Evolutionary conservation across 495 filamentous ascomycete genomes (phyloP).

Genomic region (Xylona heveae): DNA sequence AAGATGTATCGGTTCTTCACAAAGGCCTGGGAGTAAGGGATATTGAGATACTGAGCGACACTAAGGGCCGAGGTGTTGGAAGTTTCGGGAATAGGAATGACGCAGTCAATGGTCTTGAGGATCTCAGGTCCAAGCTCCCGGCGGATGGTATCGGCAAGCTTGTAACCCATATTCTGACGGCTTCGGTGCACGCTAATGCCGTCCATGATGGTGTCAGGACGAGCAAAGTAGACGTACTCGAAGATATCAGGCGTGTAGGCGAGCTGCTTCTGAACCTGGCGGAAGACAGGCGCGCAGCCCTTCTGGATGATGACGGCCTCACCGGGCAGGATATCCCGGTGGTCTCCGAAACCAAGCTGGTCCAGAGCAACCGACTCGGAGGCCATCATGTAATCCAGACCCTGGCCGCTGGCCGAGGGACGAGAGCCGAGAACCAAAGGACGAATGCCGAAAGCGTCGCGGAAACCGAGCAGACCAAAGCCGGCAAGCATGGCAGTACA

Average conservation of each 20-base stretch:
- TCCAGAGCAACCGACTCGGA: constrained; percentile 87
- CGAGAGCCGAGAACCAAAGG: constrained; percentile 68
- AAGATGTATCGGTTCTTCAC: constrained; percentile 95
- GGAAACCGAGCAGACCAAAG: constrained; percentile 77
- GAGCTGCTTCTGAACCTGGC: constrained; percentile 49
- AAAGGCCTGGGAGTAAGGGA: constrained; percentile 67
- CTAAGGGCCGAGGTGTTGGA: constrained; percentile 66
- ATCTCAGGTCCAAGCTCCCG: constrained; percentile 49
- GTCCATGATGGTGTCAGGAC: constrained; percentile 81
- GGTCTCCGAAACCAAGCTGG: constrained; percentile 67
- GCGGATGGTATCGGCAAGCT: constrained; percentile 60
- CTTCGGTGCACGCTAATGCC: constrained; percentile 80
- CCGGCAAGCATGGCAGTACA: constrained; percentile 83
- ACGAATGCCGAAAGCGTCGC: constrained; percentile 77
- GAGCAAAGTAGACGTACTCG: constrained; percentile 73
- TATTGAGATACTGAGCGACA: constrained; percentile 55
- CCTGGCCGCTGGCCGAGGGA: constrained; percentile 38
- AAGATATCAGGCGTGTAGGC: constrained; percentile 87
- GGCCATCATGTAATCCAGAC: constrained; percentile 88
- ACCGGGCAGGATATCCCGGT: constrained; percentile 70
- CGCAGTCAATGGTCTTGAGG: constrained; percentile 72
- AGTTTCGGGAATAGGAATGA: constrained; percentile 79
- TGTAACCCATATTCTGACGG: constrained; percentile 80
- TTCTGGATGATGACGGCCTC: constrained; percentile 89
- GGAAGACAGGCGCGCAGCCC: constrained; percentile 50